Conservation (phyloP, 192 early-diverging fungal genomes). For the Coemansia sp. region DNA sequence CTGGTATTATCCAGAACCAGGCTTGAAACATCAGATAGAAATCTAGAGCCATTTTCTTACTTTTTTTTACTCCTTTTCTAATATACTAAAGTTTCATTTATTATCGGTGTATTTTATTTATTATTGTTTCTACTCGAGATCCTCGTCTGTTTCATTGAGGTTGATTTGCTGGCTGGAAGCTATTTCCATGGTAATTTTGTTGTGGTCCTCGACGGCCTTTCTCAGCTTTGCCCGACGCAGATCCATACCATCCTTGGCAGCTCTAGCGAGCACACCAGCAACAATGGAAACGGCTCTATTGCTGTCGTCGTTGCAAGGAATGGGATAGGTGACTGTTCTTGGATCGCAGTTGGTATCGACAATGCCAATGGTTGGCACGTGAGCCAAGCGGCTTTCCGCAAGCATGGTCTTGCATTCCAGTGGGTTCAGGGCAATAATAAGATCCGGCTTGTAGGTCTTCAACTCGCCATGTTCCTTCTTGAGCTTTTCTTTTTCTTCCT, state of each 20-base stretch:
- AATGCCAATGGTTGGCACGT: slow-evolving; percentile 88
- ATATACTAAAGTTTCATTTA: too few species aligned
- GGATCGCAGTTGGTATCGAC: slow-evolving; percentile 93
- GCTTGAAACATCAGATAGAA: not conserved
- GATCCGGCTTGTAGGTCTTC: slow-evolving; percentile 72
- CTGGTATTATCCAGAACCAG: slow-evolving; percentile 28
- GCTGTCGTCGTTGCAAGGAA: slow-evolving; percentile 95
- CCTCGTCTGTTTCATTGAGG: too few species aligned
- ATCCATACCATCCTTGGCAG: slow-evolving; percentile 66
- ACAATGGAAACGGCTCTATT: slow-evolving; percentile 75
- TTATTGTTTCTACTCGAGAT: slow-evolving; percentile 7
- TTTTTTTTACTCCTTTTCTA: too few species aligned
- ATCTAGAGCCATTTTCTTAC: too few species aligned
- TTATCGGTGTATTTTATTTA: not conserved
- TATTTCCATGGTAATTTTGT: not conserved
- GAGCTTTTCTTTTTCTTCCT: slow-evolving; percentile 21
- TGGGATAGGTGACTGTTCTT: slow-evolving; percentile 79
- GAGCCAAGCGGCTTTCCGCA: slow-evolving; percentile 70
- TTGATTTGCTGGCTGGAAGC: not conserved
- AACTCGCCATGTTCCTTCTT: slow-evolving; percentile 16
- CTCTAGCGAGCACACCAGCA: slow-evolving; percentile 76
- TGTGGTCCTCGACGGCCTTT: slow-evolving; percentile 9
- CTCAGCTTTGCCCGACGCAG: slow-evolving; percentile 13
- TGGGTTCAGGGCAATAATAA: slow-evolving; percentile 82
- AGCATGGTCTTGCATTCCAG: slow-evolving; percentile 81